Base-by-base conservation (phyloP, 2,329 filamentous ascomycete species). In the Lecanicillium sp. region DNA sequence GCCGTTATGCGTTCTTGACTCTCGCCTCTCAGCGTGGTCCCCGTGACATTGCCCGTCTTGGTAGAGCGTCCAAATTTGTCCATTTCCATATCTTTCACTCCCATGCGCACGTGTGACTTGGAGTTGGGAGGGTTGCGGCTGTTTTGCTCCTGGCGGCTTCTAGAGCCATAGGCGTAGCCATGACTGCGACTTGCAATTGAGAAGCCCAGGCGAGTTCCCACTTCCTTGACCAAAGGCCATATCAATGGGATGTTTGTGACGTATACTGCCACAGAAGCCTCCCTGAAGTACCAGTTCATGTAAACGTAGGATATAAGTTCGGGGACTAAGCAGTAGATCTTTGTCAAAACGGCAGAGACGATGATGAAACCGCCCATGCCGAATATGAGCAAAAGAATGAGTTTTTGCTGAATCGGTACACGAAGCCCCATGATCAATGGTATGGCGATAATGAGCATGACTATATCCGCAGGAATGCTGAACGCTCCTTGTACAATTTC, bases 211-310 rank as follows among this genome's bases (percentile, higher is more conserved):
- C 22, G 22, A 13, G 25, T 40, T 9, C 19, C 17, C 18, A 40
- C 22, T 16, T 66, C 60, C 19, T 66, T 62, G 32, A 74, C 50
- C 12, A 75, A 58, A 1, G 68, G 63, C 70, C 71, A 76, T 38
- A 73, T 64, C 34, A 68, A 58, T 1, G 71, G 71, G 4, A 75
- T 53, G 47, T 75, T 75, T 43, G 69, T 62, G 12, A 75, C 68
- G 43, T 68, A 67, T 4, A 75, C 60, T 4, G 69, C 70, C 3
- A 71, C 68, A n/a, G 58, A 64, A 7, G 68, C 66, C 58, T 76
- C 72, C 40, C 71, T 62, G 18, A 66, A 60, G 49, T 75, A 74
- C 71, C 72, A 75, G 14, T 67, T 51, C 62, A 66, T 58, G 48
- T 67, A 67, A 30, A 37, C 33, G 5, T 53, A 52, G 36, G 50